Percentiles rank a stretch among this genome's conserved stretches.
Evolutionary conservation across 441 rosid genomes (phyloP).

Genomic region (Isatis lusitanica): DNA sequence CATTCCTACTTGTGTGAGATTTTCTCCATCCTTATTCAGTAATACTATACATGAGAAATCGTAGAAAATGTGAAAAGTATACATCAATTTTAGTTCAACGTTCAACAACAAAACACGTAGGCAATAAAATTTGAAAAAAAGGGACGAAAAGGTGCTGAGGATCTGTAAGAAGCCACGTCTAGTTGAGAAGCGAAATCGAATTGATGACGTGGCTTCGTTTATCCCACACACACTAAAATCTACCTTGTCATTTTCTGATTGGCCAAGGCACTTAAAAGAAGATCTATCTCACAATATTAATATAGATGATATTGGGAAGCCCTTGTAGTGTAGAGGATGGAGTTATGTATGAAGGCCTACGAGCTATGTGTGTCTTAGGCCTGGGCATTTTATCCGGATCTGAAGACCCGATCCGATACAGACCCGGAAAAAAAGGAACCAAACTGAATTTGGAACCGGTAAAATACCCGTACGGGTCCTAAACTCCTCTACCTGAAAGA

Average conservation of each 20-base stretch:
- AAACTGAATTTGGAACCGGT: too few species aligned
- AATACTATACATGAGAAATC: not conserved
- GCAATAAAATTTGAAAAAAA: not conserved
- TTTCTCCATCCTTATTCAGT: not conserved
- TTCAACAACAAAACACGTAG: constrained; percentile 1
- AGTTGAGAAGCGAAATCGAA: not conserved
- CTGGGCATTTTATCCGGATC: too few species aligned
- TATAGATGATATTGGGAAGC: not conserved
- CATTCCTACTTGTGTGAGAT: not conserved
- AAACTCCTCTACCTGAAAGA: too few species aligned
- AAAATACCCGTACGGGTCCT: too few species aligned
- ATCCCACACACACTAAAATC: constrained; percentile 12
- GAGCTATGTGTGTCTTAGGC: too few species aligned
- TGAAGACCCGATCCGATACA: too few species aligned
- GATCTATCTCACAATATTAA: not conserved
- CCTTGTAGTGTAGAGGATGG: too few species aligned
- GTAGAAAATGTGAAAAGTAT: not conserved
- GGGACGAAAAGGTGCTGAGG: not conserved
- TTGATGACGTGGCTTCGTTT: constrained; percentile 11
- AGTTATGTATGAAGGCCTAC: too few species aligned
- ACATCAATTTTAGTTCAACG: not conserved
- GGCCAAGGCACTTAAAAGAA: not conserved
- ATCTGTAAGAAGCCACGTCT: constrained; percentile 26
- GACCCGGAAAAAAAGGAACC: too few species aligned
- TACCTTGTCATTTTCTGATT: not conserved